Evolutionary conservation across 257 asterid genomes (phyloP).

Genomic region (Petunia axillaris): DNA sequence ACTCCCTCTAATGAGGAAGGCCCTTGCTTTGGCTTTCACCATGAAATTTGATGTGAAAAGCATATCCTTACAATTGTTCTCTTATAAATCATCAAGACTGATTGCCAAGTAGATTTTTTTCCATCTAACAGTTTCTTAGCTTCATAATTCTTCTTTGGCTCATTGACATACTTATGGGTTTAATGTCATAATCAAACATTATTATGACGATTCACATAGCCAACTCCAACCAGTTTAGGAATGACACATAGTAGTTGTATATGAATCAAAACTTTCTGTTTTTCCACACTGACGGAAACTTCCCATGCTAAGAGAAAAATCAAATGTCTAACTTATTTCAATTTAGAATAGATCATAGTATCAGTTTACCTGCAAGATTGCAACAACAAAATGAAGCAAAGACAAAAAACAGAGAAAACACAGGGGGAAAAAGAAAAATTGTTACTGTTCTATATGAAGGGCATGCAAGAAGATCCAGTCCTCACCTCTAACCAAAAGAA

Average conservation of each 20-base stretch:
- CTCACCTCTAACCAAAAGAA: conserved; percentile 58
- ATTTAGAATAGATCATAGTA: not conserved
- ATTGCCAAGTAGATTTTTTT: not conserved
- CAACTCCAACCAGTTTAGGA: not conserved
- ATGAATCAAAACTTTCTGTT: not conserved
- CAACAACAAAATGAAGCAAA: not conserved
- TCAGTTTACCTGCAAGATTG: conserved; percentile 13
- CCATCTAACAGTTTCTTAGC: not conserved
- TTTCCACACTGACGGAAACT: not conserved
- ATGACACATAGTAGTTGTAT: not conserved
- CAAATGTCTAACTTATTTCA: not conserved
- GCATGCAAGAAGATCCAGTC: not conserved
- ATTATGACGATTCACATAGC: not conserved
- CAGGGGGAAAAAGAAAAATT: not conserved
- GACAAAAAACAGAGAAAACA: not conserved
- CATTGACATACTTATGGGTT: not conserved
- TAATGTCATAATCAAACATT: not conserved
- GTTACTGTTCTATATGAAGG: not conserved
- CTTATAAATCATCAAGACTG: not conserved
- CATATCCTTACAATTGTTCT: not conserved
- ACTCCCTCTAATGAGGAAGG: not conserved
- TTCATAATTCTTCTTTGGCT: not conserved
- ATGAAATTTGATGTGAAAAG: not conserved
- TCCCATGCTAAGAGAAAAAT: conserved; percentile 1
- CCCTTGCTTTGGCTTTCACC: not conserved